Base-by-base conservation (phyloP, 2,329 filamentous ascomycete species). In the Ascochyta koolunga region DNA sequence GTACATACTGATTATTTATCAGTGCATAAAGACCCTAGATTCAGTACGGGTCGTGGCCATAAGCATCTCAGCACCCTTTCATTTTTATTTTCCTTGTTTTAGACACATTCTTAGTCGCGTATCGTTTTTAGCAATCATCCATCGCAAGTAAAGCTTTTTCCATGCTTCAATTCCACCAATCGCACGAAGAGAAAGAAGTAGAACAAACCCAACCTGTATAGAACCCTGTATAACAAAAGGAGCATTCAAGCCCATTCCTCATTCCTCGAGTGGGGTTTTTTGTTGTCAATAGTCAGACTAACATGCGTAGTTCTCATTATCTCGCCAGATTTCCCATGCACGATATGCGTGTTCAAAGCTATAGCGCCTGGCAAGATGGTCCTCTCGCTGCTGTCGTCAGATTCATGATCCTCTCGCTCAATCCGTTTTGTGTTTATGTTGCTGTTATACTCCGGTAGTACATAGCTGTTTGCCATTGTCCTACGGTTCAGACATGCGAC, bases 351-450 rank as follows among this genome's bases (percentile, higher is more conserved):
- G 13, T n/a, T 16, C 5, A 29, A 24, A 8, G 38, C 31, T 6
- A 7, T 15, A 22, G 22, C 41, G 16, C 33, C 42, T 4, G 43
- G 22, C 18, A 59, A 18, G 11, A 56, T 53, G 2, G 52, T 50
- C 7, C 39, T 49, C 40, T 59, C 48, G 41, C 56, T 59, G 11
- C 41, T 42, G 21, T 51, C 43, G 16, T 58, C 56, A 9, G 41
- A 42, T 4, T 52, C 51, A 22, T 49, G 44, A 5, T 47, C 18
- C 13, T 31, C 40, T 24, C 24, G 43, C 37, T 47, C 56, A 5
- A 22, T 9, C 16, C 24, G 33, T 13, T 35, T 46, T 15, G 42
- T 38, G n/a, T 39, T 52, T 4, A 37, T 24, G 1, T 37, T 27
- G n/a, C 27, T 37, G 25, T 29, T 35, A 8, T 47, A 52, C 3